phyloP scores from a whole-genome alignment of 2,329 filamentous ascomycete genomes.

The Cladosporium austrohemisphaericum region DNA sequence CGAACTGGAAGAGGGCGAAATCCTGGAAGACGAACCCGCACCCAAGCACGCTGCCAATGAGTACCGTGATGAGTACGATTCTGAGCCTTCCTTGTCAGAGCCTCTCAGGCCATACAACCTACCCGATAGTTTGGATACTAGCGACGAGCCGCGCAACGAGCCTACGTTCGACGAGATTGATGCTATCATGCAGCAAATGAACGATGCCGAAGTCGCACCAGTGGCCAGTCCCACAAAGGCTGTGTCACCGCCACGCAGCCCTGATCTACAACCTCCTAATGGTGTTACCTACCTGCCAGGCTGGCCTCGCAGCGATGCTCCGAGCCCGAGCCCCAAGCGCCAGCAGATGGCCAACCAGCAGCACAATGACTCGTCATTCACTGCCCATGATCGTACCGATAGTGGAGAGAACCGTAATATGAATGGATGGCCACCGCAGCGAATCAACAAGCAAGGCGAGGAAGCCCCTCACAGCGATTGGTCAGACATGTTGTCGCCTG shows the following conservation, averaged over 20 bases:
- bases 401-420: slow-evolving; percentile 44
- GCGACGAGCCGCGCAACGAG: slow-evolving; percentile 24
- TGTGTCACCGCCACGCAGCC: slow-evolving; percentile 22
- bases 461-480: slow-evolving; percentile 79
- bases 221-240: slow-evolving; percentile 2
- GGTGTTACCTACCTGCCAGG: slow-evolving; percentile 31
- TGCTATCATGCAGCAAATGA: slow-evolving; percentile 83
- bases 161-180: slow-evolving; percentile 79
- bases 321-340: slow-evolving; percentile 63
- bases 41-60: neutral
- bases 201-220: slow-evolving; percentile 46
- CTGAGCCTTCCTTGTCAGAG: slow-evolving; percentile 6
- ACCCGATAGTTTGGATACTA: slow-evolving; percentile 19
- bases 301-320: slow-evolving; percentile 60
- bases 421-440: slow-evolving; percentile 26
- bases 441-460: slow-evolving; percentile 59
- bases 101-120: slow-evolving; percentile 18
- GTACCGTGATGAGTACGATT: slow-evolving; percentile 1
- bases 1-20: slow-evolving; percentile 34
- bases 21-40: slow-evolving; percentile 24
- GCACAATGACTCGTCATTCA: slow-evolving; percentile 31
- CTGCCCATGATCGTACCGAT: slow-evolving; percentile 28
- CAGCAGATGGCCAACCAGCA: slow-evolving; percentile 9
- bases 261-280: slow-evolving; percentile 26
- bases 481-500: slow-evolving; percentile 79